Conservation (phyloP, 164 flowering plant genomes). For the Euptelea pleiosperma region DNA sequence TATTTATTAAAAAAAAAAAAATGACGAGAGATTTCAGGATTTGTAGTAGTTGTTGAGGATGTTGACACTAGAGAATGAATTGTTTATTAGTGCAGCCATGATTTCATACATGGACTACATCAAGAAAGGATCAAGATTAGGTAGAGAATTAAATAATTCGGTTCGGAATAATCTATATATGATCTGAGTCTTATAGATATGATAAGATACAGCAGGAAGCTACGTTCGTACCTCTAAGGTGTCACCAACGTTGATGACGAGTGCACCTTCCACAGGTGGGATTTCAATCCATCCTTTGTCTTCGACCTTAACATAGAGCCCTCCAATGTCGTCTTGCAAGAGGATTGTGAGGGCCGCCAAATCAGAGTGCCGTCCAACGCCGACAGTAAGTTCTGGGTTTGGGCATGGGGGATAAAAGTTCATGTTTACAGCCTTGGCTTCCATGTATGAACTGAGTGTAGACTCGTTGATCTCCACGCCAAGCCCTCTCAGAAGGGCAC, state of each 20-base stretch:
- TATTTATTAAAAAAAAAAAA: too few relatives aligned
- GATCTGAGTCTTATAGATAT: too few relatives aligned
- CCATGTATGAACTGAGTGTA: not conserved
- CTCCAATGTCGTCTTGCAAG: constrained; percentile 24
- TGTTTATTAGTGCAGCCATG: too few relatives aligned
- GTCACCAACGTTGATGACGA: constrained; percentile 27
- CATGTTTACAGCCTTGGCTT: constrained; percentile 22
- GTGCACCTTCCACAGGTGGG: constrained; percentile 22
- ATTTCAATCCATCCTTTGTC: constrained; percentile 24
- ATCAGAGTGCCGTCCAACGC: constrained; percentile 24
- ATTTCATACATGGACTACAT: too few relatives aligned
- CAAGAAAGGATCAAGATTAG: too few relatives aligned
- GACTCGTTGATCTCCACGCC: constrained; percentile 16
- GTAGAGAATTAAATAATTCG: too few relatives aligned
- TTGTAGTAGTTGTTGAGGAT: too few relatives aligned
- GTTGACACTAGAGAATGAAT: too few relatives aligned
- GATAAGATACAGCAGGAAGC: not conserved
- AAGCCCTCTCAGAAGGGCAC: constrained; percentile 14
- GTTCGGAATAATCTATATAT: too few relatives aligned
- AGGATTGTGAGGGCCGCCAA: constrained; percentile 20
- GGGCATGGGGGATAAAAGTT: constrained; percentile 24
- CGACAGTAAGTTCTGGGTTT: constrained; percentile 17
- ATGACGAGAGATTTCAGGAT: too few relatives aligned
- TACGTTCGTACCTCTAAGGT: constrained; percentile 17
- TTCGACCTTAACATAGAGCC: constrained; percentile 21